Evolutionary conservation across 2,329 filamentous ascomycete genomes (phyloP).

Genomic region (Monilinia polystroma): DNA sequence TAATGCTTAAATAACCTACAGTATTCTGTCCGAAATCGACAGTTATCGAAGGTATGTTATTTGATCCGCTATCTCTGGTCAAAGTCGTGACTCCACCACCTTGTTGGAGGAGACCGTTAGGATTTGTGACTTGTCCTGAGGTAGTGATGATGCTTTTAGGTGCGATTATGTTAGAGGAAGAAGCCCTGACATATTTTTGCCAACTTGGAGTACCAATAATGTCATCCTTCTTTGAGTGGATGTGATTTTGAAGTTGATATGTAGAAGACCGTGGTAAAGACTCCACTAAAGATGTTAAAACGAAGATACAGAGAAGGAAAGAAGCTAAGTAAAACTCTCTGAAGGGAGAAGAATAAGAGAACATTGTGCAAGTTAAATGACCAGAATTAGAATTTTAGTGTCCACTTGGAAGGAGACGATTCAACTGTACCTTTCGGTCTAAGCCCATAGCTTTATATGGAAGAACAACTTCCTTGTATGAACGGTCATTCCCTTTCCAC

Average conservation of each 20-base stretch:
- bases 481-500: background rate
- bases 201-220: slow-evolving; percentile 33
- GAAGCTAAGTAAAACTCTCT: background rate
- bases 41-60: slow-evolving; percentile 43
- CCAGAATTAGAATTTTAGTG: background rate
- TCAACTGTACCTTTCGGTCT: background rate
- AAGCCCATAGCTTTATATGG: slow-evolving; percentile 12
- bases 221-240: background rate
- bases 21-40: slow-evolving; percentile 53
- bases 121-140: slow-evolving; percentile 44
- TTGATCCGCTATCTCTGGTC: slow-evolving; percentile 27
- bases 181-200: slow-evolving; percentile 45
- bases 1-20: slow-evolving; percentile 46
- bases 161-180: slow-evolving; percentile 38
- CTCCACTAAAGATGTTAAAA: slow-evolving; percentile 2
- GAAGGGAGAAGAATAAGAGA: background rate
- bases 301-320: background rate
- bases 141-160: slow-evolving; percentile 42
- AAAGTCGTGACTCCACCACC: slow-evolving; percentile 40
- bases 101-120: slow-evolving; percentile 40
- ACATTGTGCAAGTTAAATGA: background rate
- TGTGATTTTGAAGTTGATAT: background rate
- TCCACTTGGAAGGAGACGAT: background rate
- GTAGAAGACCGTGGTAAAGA: slow-evolving; percentile 1
- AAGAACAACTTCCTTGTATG: no score